Evolutionary conservation across 306 rosid genomes (phyloP), one percentile per base, ranked within the genome.

Genomic region (Senna siamea): DNA sequence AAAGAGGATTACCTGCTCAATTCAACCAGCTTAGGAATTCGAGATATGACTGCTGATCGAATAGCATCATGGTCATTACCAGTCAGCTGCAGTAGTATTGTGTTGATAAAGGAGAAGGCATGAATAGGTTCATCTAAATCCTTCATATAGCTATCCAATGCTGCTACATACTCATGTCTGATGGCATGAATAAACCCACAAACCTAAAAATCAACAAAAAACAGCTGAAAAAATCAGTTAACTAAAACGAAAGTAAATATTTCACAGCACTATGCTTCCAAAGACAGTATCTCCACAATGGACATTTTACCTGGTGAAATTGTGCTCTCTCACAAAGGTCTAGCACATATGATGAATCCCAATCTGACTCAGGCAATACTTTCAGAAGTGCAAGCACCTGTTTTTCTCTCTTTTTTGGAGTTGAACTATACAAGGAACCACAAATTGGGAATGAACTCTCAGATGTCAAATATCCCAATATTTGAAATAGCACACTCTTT

Each of bases 81-180:
- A 70, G 82, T 76, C 75, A 88, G 78, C 84, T 79, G 87, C 72
- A 83, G 54, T 73, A 94, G 80, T 59, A 74, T 80, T 81, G 73
- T 84, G 82, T 89, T 80, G 81, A 94, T 92, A 80, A 94, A 92
- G 82, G 92, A 84, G 85, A 94, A 94, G 65, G 93, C 89, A 75
- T 88, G 93, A 84, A 92, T 80, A 46, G 99, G 97, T 83, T 92
- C 97, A 63, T 87, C 86, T 55, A 73, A 81, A 83, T 87, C 99
- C 79, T 90, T 89, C 93, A 85, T 85, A 63, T 92, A 94, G 89
- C 96, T 87, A 76, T 92, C 97, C 85, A 94, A 63, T 69, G 99
- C 97, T 73, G 92, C 83, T 79, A 92, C 78, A 84, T 89, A 79
- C 77, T 89, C 89, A 44, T 77, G 85, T 70, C 89, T 80, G 69